Evolutionary conservation across 2,329 filamentous ascomycete species (phyloP), one percentile per base, ranked within the genome.

Genomic region (Fusarium albosuccineum): DNA sequence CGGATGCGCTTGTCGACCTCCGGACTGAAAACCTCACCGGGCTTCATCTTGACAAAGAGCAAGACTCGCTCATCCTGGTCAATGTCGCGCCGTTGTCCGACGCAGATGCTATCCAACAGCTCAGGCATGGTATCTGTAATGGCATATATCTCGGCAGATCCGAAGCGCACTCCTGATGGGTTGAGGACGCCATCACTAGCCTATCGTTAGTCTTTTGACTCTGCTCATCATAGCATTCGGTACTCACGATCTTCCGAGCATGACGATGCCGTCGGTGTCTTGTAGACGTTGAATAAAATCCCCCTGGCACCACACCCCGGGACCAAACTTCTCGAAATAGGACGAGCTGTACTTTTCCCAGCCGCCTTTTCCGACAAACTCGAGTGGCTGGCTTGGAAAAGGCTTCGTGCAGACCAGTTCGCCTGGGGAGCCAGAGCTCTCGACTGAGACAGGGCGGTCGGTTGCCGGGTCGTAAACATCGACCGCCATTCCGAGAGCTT

Each of bases 401-500:
- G 36, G 36, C 9, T 37, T 37, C n/a, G 13, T 11, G 36, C 36
- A 37, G 6, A 37, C 36, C 36, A 37, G n/a, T n/a, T 37, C 36
- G 3, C 36, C 36, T 37, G 36, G 16, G 6, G n/a, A 8, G 10
- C 60, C 55, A n/a, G 54, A 51, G 3, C 16, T 4, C 14, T 55
- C 42, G 9, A 59, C 17, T 3, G 54, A 22, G 22, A 22, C 9
- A 13, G 30, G 16, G 2, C 22, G 4, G 1, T 22, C 22, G 22
- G 22, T 22, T 30, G 7, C 30, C 8, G 48, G 10, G 9, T 67
- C 64, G 5, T 52, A 49, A 26, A 64, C 45, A 7, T 67, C 57
- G 2, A 67, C 53, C 2, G 60, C 61, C 64, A 67, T 64, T 3
- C 64, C 64, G 7, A 67, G 54, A 8, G 61, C 64, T 9, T 64